Conservation (phyloP, 371 early-diverging fungal genomes). For the Lichtheimia ornata region DNA sequence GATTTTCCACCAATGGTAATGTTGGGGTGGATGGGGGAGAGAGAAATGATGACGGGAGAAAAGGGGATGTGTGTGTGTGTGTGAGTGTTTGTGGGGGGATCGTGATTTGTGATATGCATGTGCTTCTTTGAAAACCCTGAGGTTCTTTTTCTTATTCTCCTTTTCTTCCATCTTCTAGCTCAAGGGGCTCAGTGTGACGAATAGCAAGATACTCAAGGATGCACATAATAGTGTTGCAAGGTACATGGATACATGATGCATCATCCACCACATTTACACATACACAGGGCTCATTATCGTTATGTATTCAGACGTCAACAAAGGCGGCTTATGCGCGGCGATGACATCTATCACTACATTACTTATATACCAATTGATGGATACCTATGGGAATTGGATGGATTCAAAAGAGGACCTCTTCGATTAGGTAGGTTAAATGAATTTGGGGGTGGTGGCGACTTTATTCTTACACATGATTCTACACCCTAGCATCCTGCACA, state of each 20-base stretch:
- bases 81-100: no score
- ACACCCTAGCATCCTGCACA: conserved; percentile 20
- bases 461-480: neutral
- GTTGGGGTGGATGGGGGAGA: no score
- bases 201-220: conserved; percentile 28
- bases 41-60: no score
- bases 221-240: conserved; percentile 43
- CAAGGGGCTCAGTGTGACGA: conserved; percentile 41
- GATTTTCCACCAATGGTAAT: conserved; percentile 39
- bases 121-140: no score
- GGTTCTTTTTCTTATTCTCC: conserved; percentile 2
- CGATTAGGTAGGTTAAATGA: conserved; percentile 24
- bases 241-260: conserved; percentile 5
- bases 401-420: conserved; percentile 43
- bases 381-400: conserved; percentile 51
- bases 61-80: no score
- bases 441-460: neutral
- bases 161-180: conserved; percentile 16
- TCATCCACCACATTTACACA: neutral
- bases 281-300: neutral
- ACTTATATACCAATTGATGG: conserved; percentile 45
- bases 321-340: conserved; percentile 7
- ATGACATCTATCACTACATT: conserved; percentile 40
- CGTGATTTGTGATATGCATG: no score
- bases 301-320: conserved; percentile 8